Percentiles rank a stretch among this genome's conserved stretches.
phyloP scores from a whole-genome alignment of 768 basidiomycete genomes.

The Psilocybe tampanensis region DNA sequence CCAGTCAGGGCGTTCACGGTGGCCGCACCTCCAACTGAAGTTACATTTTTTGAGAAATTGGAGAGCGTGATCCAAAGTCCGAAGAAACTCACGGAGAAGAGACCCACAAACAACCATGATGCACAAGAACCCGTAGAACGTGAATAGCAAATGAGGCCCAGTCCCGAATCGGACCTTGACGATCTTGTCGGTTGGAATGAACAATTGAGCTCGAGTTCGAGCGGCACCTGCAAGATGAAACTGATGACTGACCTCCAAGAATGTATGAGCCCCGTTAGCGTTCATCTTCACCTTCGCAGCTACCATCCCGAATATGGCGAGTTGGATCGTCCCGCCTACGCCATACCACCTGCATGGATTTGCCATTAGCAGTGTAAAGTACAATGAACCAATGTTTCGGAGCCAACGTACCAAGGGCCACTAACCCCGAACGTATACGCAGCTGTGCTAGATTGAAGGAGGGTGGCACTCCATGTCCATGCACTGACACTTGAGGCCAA shows the following conservation, averaged over 20 bases:
- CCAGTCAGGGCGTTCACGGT: conserved; percentile 47
- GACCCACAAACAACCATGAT: conserved; percentile 54
- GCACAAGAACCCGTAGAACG: conserved; percentile 53
- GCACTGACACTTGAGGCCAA: conserved; percentile 43
- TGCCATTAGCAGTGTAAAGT: too few species aligned
- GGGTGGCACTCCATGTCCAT: conserved; percentile 60
- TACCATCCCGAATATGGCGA: conserved; percentile 53
- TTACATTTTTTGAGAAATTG: background rate
- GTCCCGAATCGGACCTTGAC: conserved; percentile 52
- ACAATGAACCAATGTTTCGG: too few species aligned
- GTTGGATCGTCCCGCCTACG: conserved; percentile 54
- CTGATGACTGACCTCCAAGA: conserved; percentile 42
- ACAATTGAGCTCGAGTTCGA: background rate
- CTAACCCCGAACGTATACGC: conserved; percentile 55
- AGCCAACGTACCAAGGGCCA: conserved; percentile 49
- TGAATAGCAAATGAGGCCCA: conserved; percentile 48
- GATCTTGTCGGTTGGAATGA: conserved; percentile 34
- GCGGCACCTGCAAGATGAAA: background rate
- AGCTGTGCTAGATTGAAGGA: conserved; percentile 55
- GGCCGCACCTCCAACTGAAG: conserved; percentile 44
- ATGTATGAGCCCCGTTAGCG: conserved; percentile 59
- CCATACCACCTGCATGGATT: conserved; percentile 53
- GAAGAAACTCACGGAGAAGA: conserved; percentile 47
- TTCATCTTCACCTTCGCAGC: conserved; percentile 63
- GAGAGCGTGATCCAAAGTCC: too few species aligned